A percentile compares a stretch with the other conserved stretches of the same genome.
These are phyloP conservation scores for Candolleomyces eurysporus DNA, from an alignment of 768 basidiomycete genomes.

Conservation along the genomic window DNA sequence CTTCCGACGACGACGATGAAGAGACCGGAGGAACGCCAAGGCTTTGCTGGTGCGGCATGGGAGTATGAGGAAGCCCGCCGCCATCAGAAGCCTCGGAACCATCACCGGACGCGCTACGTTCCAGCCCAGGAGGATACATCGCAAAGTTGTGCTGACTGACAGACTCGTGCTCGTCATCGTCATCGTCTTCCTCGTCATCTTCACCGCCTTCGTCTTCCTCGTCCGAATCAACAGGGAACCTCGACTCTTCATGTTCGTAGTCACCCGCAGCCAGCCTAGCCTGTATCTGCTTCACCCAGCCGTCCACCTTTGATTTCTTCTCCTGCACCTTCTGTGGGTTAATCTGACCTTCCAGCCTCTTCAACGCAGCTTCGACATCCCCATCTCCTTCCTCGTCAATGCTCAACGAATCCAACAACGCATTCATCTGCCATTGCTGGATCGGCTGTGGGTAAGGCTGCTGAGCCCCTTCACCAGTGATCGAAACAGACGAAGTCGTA, in stretches of 20 bases:
- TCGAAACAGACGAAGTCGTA: constrained; percentile 38
- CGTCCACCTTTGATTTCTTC: constrained; percentile 75
- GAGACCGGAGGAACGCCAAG: constrained; percentile 20
- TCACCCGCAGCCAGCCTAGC: constrained; percentile 64
- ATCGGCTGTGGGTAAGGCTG: constrained; percentile 30
- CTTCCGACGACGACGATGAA: constrained; percentile 17
- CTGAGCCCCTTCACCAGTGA: constrained; percentile 36
- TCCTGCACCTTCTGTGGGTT: constrained; percentile 69
- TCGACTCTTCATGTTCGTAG: constrained; percentile 60
- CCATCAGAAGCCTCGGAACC: constrained; percentile 6
- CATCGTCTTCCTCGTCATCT: constrained; percentile 15
- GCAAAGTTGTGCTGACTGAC: constrained; percentile 2
- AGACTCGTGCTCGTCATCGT: constrained; percentile 18
- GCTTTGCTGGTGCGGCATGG: constrained; percentile 27
- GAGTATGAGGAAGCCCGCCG: constrained; percentile 24
- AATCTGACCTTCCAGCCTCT: constrained; percentile 82
- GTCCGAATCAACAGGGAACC: constrained; percentile 50
- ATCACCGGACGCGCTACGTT: not conserved
- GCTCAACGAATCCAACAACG: constrained; percentile 69
- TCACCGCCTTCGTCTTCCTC: constrained; percentile 31
- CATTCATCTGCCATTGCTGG: constrained; percentile 83
- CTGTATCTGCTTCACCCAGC: constrained; percentile 75
- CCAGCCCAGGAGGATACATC: constrained; percentile 7
- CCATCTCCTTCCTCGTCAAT: constrained; percentile 68
- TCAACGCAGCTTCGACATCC: constrained; percentile 80